Evolutionary conservation across 345 rosid species (phyloP), one percentile per base, ranked within the genome.

Genomic region (Streptanthus diversifolius): DNA sequence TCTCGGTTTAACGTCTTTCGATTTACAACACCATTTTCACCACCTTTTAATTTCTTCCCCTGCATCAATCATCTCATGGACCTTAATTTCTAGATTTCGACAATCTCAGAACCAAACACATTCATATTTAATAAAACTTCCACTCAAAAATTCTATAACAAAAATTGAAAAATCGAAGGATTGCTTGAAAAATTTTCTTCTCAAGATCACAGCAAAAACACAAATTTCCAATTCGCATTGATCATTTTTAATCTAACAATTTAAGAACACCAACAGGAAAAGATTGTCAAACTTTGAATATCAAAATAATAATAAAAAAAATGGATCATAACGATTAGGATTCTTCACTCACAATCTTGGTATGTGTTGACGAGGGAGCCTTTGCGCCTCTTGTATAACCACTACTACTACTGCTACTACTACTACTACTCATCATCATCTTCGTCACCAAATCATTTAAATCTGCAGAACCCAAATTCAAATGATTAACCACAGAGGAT

Each of bases 1-100:
- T 87, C 86, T 73, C 73, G 66, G 72, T 79, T 85, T 6, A 82
- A 47, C 1, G 68, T 75, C 60, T 66, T 73, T 49, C 79, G 73
- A 48, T 77, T 73, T 41, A 71, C 71, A 41, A 77, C 71, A 47
- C 81, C 56, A 76, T 84, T 88, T 24, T 49, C 80, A 55, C 80
- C 58, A 73, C 82, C 86, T 22, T 41, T 77, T 17, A 79, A 36
- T 55, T 74, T 83, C 60, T 22, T 81, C 57, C 80, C 82, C 83
- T 80, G 91, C 72, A 83, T 80, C 65, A 78, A 74, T 47, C 49
- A 69, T 11, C 7, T 41, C 64, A 63, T n/a, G 17, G 7, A 62
- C 51, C 43, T 51, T 51, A 4, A 9, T 72, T 12, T 51, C 11
- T 27, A 37, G 2, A 43, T 36, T 71, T 15, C 17, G 36, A 14